Evolutionary conservation across 2,329 filamentous ascomycete species (phyloP).

Genomic region (Exophiala phaeomuriformis): DNA sequence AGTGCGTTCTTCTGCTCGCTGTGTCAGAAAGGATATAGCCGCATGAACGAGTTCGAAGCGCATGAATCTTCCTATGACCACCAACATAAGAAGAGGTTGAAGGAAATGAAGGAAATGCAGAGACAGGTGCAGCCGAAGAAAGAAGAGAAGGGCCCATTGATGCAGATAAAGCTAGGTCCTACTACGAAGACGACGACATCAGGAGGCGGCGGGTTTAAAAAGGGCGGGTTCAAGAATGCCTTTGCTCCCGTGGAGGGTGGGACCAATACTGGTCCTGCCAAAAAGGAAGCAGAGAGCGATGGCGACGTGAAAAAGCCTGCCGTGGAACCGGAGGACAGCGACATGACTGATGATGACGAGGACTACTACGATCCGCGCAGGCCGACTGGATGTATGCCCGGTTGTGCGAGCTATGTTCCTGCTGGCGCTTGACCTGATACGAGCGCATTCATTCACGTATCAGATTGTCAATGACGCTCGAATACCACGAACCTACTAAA

Average conservation of each 20-base stretch:
- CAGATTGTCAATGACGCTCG: no score
- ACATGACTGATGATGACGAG: conserved; percentile 55
- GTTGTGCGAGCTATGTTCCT: conserved; percentile 28
- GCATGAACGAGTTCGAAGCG: conserved; percentile 92
- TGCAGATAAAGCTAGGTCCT: conserved; percentile 31
- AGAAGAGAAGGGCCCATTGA: conserved; percentile 38
- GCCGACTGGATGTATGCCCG: conserved; percentile 44
- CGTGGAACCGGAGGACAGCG: conserved; percentile 55
- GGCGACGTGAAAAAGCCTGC: conserved; percentile 29
- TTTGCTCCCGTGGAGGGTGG: conserved; percentile 37
- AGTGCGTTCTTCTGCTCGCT: conserved; percentile 78
- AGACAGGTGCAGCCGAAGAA: conserved; percentile 34
- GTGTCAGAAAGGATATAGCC: conserved; percentile 88
- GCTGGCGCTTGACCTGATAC: conserved; percentile 5
- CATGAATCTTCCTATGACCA: conserved; percentile 94
- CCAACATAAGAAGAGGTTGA: conserved; percentile 69
- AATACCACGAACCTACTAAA: no score
- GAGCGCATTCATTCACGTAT: background rate
- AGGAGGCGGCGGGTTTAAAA: conserved; percentile 55
- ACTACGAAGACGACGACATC: conserved; percentile 33
- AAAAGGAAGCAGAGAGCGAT: conserved; percentile 40
- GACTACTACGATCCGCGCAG: conserved; percentile 48
- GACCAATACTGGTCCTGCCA: conserved; percentile 32
- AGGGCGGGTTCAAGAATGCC: conserved; percentile 76
- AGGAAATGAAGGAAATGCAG: conserved; percentile 42